A percentile compares a stretch with the other conserved stretches of the same genome.
phyloP scores from a whole-genome alignment of 2,329 filamentous ascomycete species.

The Trichoderma koningii region DNA sequence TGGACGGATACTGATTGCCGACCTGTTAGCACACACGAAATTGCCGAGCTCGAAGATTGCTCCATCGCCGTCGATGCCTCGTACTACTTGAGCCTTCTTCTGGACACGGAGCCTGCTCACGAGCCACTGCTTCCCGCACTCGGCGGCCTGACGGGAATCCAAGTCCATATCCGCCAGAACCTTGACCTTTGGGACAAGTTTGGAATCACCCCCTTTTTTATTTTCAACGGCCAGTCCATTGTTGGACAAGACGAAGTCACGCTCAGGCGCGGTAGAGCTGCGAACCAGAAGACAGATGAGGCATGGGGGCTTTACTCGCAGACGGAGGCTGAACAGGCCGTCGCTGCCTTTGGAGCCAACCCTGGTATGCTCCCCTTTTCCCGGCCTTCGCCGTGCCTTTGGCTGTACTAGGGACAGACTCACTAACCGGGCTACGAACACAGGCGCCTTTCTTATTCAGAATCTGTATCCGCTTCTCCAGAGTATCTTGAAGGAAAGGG shows the following conservation, averaged over 20 bases:
- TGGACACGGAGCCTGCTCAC: conserved; percentile 68
- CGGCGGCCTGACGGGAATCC: conserved; percentile 82
- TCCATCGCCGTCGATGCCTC: conserved; percentile 85
- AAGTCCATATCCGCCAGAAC: conserved; percentile 73
- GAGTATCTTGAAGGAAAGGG: conserved; percentile 67
- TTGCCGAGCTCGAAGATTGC: conserved; percentile 72
- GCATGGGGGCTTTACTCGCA: conserved; percentile 89
- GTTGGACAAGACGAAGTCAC: conserved; percentile 72
- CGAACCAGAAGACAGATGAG: conserved; percentile 69
- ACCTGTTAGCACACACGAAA: conserved; percentile 54
- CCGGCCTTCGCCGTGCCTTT: not conserved
- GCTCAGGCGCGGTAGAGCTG: conserved; percentile 63
- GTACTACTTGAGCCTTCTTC: conserved; percentile 80
- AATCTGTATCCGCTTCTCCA: conserved; percentile 78
- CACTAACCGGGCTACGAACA: not conserved
- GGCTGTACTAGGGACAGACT: not conserved
- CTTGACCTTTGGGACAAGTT: conserved; percentile 70
- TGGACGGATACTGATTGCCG: not conserved
- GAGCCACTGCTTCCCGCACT: conserved; percentile 90
- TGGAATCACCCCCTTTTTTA: conserved; percentile 77
- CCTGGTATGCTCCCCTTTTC: conserved; percentile 58
- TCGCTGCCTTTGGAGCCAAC: conserved; percentile 77
- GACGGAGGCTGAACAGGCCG: conserved; percentile 76
- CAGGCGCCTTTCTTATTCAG: conserved; percentile 70
- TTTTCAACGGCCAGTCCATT: conserved; percentile 87